Evolutionary conservation across 192 early-diverging fungal species (phyloP).

Genomic region (Podila horticola): DNA sequence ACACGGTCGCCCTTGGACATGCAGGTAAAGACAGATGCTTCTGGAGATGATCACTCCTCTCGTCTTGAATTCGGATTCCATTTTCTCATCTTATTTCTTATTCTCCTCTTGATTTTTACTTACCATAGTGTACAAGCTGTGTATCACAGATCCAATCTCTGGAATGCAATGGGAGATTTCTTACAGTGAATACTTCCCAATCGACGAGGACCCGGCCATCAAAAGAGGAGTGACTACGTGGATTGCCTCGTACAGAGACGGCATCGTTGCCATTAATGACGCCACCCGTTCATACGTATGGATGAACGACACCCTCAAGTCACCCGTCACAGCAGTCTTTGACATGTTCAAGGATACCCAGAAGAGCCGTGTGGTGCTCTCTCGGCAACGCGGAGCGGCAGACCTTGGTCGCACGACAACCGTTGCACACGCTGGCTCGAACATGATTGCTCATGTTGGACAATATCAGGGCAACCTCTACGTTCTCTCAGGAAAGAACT

Average conservation of each 20-base stretch:
- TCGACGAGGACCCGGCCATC: not conserved
- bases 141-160: slow-evolving; percentile 26
- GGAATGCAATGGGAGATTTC: slow-evolving; percentile 44
- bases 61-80: not conserved
- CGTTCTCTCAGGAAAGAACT: slow-evolving; percentile 38
- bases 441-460: slow-evolving; percentile 21
- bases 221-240: not conserved
- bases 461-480: slow-evolving; percentile 26
- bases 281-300: slow-evolving; percentile 1
- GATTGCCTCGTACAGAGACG: slow-evolving; percentile 33
- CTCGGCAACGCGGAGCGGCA: slow-evolving; percentile 9
- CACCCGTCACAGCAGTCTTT: slow-evolving; percentile 36
- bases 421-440: not conserved
- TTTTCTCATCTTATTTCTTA: not conserved
- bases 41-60: not conserved
- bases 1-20: slow-evolving; percentile 31
- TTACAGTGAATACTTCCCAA: slow-evolving; percentile 40
- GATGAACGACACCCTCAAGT: slow-evolving; percentile 13
- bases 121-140: slow-evolving; percentile 27
- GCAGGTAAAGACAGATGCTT: slow-evolving; percentile 14
- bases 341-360: slow-evolving; percentile 15
- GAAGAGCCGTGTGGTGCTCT: not conserved
- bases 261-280: slow-evolving; percentile 4
- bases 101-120: not conserved
- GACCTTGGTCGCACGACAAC: not conserved